phyloP scores from a whole-genome alignment of 257 asterid genomes.

The Verbena officinalis region DNA sequence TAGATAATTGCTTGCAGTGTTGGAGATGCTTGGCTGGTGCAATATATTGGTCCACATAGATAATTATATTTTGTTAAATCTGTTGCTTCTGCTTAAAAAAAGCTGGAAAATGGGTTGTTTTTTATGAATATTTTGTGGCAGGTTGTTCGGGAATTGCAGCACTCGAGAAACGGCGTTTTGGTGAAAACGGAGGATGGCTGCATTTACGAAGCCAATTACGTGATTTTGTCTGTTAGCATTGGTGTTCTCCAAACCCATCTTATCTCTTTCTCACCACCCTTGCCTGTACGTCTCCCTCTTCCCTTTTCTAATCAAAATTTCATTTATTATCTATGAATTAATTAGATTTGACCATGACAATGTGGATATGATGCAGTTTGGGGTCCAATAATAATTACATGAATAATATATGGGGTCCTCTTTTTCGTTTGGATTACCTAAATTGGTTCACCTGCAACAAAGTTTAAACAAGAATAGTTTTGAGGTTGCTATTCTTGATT shows the following conservation, averaged over 20 bases:
- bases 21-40: too few relatives aligned
- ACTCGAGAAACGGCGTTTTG: constrained; percentile 78
- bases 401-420: constrained; percentile 41
- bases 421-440: constrained; percentile 37
- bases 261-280: constrained; percentile 70
- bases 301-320: too few relatives aligned
- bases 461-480: constrained; percentile 34
- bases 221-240: constrained; percentile 82
- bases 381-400: constrained; percentile 28
- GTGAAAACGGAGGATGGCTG: constrained; percentile 85
- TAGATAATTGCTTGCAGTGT: too few relatives aligned
- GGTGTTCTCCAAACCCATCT: constrained; percentile 92
- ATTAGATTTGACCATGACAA: constrained; percentile 24
- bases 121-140: constrained; percentile 47
- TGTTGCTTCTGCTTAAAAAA: too few relatives aligned
- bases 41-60: too few relatives aligned
- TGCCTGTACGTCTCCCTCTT: constrained; percentile 62
- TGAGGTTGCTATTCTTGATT: constrained; percentile 29
- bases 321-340: too few relatives aligned
- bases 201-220: constrained; percentile 84
- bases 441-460: constrained; percentile 42
- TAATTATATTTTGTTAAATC: too few relatives aligned
- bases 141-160: constrained; percentile 89
- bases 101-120: constrained; percentile 31
- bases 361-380: constrained; percentile 25